A percentile compares a stretch with the other conserved stretches of the same genome.
phyloP scores from a whole-genome alignment of 805 yeast species.

The Nakazawaea sp. region DNA sequence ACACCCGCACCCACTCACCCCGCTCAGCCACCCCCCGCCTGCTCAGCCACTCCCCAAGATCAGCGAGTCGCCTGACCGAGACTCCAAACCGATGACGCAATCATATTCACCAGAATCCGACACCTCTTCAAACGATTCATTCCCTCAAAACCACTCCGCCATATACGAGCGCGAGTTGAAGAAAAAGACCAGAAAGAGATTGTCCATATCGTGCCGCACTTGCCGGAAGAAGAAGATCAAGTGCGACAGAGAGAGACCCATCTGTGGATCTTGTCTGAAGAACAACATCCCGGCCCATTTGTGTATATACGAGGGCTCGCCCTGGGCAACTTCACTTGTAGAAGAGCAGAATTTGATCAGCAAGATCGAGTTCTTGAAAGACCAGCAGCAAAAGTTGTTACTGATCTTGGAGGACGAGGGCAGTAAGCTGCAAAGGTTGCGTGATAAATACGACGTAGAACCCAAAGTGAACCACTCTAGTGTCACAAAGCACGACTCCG shows the following conservation, averaged over 20 bases:
- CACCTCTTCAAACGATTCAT: too few relatives aligned
- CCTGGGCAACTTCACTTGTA: constrained; percentile 11
- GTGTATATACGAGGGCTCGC: constrained; percentile 19
- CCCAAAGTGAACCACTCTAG: too few relatives aligned
- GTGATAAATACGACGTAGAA: too few relatives aligned
- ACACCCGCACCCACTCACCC: too few relatives aligned
- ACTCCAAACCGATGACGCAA: too few relatives aligned
- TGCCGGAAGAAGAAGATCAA: constrained; percentile 24
- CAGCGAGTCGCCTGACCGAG: too few relatives aligned
- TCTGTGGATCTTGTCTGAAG: constrained; percentile 24
- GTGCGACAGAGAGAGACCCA: constrained; percentile 28
- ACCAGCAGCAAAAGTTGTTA: constrained; percentile 2
- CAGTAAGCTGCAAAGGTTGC: neutral
- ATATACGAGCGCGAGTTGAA: too few relatives aligned
- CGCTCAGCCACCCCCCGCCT: too few relatives aligned
- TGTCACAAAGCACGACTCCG: too few relatives aligned
- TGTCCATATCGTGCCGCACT: constrained; percentile 20
- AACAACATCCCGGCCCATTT: constrained; percentile 16
- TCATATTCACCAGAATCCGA: too few relatives aligned
- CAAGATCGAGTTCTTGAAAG: constrained; percentile 8
- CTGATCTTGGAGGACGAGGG: constrained; percentile 4
- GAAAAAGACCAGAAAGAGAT: constrained; percentile 15
- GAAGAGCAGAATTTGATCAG: constrained; percentile 8
- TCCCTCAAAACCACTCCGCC: too few relatives aligned
- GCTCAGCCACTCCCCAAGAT: too few relatives aligned